A percentile compares a stretch with the other conserved stretches of the same genome.
Conservation (phyloP, 306 rosid species). For the Sophora flavescens region DNA sequence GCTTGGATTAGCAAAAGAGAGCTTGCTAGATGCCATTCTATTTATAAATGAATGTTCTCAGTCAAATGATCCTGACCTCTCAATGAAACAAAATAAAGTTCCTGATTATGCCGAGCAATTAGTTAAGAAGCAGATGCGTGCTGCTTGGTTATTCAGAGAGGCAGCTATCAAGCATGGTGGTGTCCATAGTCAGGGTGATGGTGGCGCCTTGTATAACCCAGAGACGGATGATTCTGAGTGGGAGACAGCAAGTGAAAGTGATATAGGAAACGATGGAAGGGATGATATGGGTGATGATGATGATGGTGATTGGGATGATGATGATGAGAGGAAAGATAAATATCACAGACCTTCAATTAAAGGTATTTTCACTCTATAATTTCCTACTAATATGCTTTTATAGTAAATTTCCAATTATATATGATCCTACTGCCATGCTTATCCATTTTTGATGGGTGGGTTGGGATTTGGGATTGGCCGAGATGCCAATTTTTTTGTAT, state of each 20-base stretch:
- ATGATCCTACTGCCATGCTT: slow-evolving; percentile 1
- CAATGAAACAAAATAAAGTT: slow-evolving; percentile 88
- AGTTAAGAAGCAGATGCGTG: slow-evolving; percentile 98
- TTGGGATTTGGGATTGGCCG: slow-evolving; percentile 5
- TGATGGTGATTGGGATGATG: slow-evolving; percentile 81
- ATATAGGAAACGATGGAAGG: slow-evolving; percentile 90
- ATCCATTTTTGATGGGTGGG: slow-evolving; percentile 17
- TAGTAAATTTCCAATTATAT: background rate
- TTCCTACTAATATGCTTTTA: slow-evolving; percentile 27
- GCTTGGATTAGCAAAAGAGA: slow-evolving; percentile 95
- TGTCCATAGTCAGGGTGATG: slow-evolving; percentile 88
- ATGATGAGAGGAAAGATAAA: slow-evolving; percentile 69
- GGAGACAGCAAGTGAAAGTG: slow-evolving; percentile 99
- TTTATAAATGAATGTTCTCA: slow-evolving; percentile 98
- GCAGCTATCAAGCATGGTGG: slow-evolving; percentile 96
- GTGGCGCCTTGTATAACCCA: slow-evolving; percentile 81
- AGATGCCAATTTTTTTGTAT: slow-evolving; percentile 10
- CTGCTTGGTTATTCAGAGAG: slow-evolving; percentile 97
- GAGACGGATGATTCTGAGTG: slow-evolving; percentile 97
- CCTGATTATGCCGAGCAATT: slow-evolving; percentile 96
- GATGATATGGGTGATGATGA: slow-evolving; percentile 84
- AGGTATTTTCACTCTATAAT: slow-evolving; percentile 61
- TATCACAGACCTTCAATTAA: slow-evolving; percentile 74
- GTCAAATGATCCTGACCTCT: slow-evolving; percentile 94
- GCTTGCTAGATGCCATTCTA: slow-evolving; percentile 92